Conservation (phyloP, 805 yeast genomes). For the Komagataella ulmi region DNA sequence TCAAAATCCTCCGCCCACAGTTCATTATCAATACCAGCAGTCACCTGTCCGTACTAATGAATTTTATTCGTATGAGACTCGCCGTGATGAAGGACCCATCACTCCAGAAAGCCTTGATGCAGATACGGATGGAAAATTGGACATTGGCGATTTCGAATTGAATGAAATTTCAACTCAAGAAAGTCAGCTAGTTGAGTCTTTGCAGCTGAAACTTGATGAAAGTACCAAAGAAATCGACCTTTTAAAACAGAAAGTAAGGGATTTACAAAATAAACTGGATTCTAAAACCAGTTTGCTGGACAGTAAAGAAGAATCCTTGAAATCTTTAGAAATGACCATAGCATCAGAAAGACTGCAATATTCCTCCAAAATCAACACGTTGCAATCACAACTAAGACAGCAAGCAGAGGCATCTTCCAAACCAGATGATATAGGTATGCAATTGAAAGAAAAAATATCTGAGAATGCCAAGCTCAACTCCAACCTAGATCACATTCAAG, state of each 20-base stretch:
- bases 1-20: constrained; percentile 1
- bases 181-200: background rate
- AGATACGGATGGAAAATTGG: background rate
- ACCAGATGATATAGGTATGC: background rate
- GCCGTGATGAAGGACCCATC: constrained; percentile 6
- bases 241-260: background rate
- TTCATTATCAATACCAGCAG: background rate
- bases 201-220: background rate
- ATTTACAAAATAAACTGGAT: background rate
- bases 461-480: background rate
- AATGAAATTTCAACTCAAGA: background rate
- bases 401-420: background rate
- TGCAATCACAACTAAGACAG: background rate
- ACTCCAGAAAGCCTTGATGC: constrained; percentile 8
- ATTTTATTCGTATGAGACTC: background rate
- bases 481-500: background rate
- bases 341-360: background rate
- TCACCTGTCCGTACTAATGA: background rate
- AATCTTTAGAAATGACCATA: background rate
- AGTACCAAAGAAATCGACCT: background rate
- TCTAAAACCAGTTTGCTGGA: background rate
- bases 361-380: background rate
- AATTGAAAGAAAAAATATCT: background rate
- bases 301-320: background rate
- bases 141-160: background rate